Evolutionary conservation across 2,329 filamentous ascomycete genomes (phyloP), one percentile per base, ranked within the genome.

Genomic region (Claviceps sp.): DNA sequence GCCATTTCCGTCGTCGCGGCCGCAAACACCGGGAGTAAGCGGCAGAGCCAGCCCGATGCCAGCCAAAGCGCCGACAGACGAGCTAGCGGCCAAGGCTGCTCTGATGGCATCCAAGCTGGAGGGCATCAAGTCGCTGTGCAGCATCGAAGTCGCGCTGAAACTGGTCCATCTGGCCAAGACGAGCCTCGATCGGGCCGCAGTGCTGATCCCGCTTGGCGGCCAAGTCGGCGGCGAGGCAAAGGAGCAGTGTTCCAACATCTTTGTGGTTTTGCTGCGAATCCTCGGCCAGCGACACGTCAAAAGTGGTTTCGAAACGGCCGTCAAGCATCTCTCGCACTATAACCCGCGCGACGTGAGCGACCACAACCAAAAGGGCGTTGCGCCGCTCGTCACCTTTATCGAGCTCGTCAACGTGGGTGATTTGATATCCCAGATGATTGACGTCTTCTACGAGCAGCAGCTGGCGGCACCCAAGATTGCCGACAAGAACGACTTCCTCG

Each of bases 401-500:
- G 93, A 98, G 69, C 79, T 98, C 30, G 93, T 98, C 65, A 98
- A 98, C 64, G 91, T 98, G 1, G 93, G 93, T 54, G 93, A 98
- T 65, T 76, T 98, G 53, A 98, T 98, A 60, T 89, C 94, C 54
- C 93, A 98, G 67, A 98, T 98, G 93, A 82, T 98, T 54, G 93
- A 98, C 64, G 89, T 98, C 38, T 98, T 98, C 65, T 98, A 95
- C 69, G 87, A 95, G 64, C 93, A 97, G 69, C 93, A 98, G 70
- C 78, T 98, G 30, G 82, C 89, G 5, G 79, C 81, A 1, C 80
- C 86, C 14, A 87, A 87, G 61, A 82, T 98, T 50, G 86, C 86
- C 1, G 91, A 97, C 64, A 83, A 87, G 44, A 94, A 95, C 64
- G 93, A 98, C 69, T 98, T 98, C 62, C 75, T 98, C 47, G 89